phyloP scores from a whole-genome alignment of 192 early-diverging fungal species.

The Globomyces pollinis-pini region DNA sequence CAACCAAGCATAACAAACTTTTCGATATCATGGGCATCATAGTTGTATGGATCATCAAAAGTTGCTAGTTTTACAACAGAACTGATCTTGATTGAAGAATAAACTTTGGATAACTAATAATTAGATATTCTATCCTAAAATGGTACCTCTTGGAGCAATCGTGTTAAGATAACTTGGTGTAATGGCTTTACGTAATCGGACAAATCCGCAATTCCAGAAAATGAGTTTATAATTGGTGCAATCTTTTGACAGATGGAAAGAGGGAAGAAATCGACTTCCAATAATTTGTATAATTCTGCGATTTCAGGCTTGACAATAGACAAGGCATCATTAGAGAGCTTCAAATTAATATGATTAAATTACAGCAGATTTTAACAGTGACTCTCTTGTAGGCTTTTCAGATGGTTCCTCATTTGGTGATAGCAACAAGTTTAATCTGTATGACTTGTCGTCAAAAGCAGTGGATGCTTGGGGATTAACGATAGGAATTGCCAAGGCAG shows the following conservation, averaged over 20 bases:
- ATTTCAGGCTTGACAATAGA: conserved; percentile 80
- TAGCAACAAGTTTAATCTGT: too few relatives aligned
- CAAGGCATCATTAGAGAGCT: conserved; percentile 81
- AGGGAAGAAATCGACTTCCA: conserved; percentile 99
- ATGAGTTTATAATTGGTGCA: conserved; percentile 61
- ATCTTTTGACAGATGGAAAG: conserved; percentile 97
- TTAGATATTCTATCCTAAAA: too few relatives aligned
- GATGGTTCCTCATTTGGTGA: too few relatives aligned
- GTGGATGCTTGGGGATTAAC: conserved; percentile 81
- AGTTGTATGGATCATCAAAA: conserved; percentile 80
- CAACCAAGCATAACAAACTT: conserved; percentile 98
- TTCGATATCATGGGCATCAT: conserved; percentile 82
- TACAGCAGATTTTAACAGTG: conserved; percentile 83
- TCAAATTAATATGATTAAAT: too few relatives aligned
- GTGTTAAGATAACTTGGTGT: conserved; percentile 94
- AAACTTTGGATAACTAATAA: conserved; percentile 95
- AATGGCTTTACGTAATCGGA: conserved; percentile 87
- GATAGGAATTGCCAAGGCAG: conserved; percentile 93
- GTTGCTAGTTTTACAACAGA: conserved; percentile 80
- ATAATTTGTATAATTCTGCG: conserved; percentile 84
- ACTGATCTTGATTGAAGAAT: conserved; percentile 93
- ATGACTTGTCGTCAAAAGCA: too few relatives aligned
- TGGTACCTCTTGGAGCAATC: conserved; percentile 94
- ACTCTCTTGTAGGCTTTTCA: conserved; percentile 80
- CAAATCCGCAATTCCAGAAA: conserved; percentile 64